These are phyloP conservation scores for Clonostachys sp. DNA, from an alignment of 2,329 filamentous ascomycete genomes.

Conservation along the genomic window DNA sequence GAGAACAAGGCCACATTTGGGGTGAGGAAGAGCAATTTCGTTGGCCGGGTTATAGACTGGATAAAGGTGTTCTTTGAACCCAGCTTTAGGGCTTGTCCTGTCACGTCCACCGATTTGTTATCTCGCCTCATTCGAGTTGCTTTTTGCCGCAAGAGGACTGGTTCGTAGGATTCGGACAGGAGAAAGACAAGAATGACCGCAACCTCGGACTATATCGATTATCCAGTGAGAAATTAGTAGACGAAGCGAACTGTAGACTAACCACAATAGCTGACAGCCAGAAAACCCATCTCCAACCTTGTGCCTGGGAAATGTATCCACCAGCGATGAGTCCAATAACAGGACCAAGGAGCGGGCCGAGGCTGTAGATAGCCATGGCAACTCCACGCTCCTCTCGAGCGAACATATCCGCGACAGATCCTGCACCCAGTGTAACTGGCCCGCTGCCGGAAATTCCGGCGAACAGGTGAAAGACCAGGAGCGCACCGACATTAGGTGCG, in stretches of 20 bases:
- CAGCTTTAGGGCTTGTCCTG: slow-evolving; percentile 15
- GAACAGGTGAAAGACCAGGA: slow-evolving; percentile 43
- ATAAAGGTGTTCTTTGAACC: slow-evolving; percentile 26
- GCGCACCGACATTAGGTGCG: slow-evolving; percentile 38
- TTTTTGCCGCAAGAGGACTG: slow-evolving; percentile 32
- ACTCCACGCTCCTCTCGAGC: slow-evolving; percentile 36
- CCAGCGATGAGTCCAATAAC: slow-evolving; percentile 43
- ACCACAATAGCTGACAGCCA: slow-evolving; percentile 41
- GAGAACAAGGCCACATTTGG: slow-evolving; percentile 41
- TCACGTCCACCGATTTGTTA: slow-evolving; percentile 23
- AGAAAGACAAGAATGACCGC: not conserved
- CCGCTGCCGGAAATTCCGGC: slow-evolving; percentile 25
- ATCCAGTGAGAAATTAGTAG: slow-evolving; percentile 24
- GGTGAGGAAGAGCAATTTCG: slow-evolving; percentile 51
- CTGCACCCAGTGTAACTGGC: slow-evolving; percentile 41
- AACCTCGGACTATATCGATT: slow-evolving; percentile 1
- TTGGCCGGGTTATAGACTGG: slow-evolving; percentile 45
- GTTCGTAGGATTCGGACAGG: slow-evolving; percentile 35
- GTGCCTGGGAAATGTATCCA: slow-evolving; percentile 32
- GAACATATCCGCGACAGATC: slow-evolving; percentile 44
- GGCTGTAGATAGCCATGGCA: slow-evolving; percentile 39
- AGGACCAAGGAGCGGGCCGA: slow-evolving; percentile 45
- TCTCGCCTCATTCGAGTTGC: slow-evolving; percentile 30
- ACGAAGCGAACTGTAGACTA: slow-evolving; percentile 7
- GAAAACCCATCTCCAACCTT: slow-evolving; percentile 48